Evolutionary conservation across 2,329 filamentous ascomycete genomes (phyloP).

Genomic region (Fusarium graminum): DNA sequence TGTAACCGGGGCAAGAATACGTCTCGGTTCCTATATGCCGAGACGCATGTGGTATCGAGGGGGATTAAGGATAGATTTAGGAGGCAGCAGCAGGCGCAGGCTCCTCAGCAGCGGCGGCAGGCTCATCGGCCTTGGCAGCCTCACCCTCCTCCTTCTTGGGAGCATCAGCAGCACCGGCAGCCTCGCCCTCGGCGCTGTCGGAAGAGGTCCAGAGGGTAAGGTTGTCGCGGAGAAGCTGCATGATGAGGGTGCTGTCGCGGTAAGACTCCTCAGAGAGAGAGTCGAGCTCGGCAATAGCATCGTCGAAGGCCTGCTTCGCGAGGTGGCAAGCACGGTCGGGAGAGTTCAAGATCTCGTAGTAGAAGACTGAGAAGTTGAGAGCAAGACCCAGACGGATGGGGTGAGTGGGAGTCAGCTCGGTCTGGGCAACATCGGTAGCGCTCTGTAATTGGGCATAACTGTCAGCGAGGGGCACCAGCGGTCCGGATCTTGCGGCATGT

Average conservation of each 20-base stretch:
- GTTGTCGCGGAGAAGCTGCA: conserved; percentile 98
- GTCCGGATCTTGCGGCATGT: conserved; percentile 49
- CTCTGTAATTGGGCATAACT: conserved; percentile 95
- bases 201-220: conserved; percentile 98
- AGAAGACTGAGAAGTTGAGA: conserved; percentile 99
- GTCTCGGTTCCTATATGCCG: conserved; percentile 55
- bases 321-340: conserved; percentile 98
- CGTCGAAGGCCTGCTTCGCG: conserved; percentile 98
- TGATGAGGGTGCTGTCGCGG: conserved; percentile 98
- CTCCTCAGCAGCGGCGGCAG: conserved; percentile 56
- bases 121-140: conserved; percentile 56
- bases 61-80: conserved; percentile 58
- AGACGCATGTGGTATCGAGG: conserved; percentile 57
- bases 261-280: conserved; percentile 98
- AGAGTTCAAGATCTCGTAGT: conserved; percentile 99
- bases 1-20: conserved; percentile 50
- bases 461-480: conserved; percentile 71
- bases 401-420: conserved; percentile 96
- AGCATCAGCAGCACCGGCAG: conserved; percentile 67
- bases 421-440: conserved; percentile 99
- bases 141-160: conserved; percentile 72
- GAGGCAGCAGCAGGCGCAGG: conserved; percentile 63
- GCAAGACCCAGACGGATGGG: conserved; percentile 97
- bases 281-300: conserved; percentile 97
- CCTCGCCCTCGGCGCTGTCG: conserved; percentile 84